A percentile compares a stretch with the other conserved stretches of the same genome.
Evolutionary conservation across 306 rosid species (phyloP).

Genomic region (Cajanus cajan): DNA sequence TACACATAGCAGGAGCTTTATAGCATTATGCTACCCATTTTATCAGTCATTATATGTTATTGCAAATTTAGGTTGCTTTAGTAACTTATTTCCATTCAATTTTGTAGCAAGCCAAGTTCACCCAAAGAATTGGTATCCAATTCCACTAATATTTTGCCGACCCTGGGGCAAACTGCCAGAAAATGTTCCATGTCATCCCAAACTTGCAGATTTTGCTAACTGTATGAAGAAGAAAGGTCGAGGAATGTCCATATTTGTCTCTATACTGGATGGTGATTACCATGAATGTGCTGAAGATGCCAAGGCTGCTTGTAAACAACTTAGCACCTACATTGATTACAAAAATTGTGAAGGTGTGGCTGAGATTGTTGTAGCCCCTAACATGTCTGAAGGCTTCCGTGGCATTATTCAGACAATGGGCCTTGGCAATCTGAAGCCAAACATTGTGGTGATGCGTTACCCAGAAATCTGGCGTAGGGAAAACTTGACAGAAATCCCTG

Average conservation of each 20-base stretch:
- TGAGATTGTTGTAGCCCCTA: constrained; percentile 96
- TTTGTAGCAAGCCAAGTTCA: constrained; percentile 93
- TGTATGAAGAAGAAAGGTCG: constrained; percentile 99
- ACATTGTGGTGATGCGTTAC: constrained; percentile 96
- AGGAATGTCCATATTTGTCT: constrained; percentile 95
- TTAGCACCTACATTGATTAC: constrained; percentile 85
- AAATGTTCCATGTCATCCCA: constrained; percentile 99
- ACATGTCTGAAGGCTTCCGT: constrained; percentile 89
- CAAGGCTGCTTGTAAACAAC: constrained; percentile 90
- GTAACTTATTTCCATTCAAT: constrained; percentile 17
- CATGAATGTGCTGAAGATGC: constrained; percentile 95
- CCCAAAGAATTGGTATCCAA: constrained; percentile 99
- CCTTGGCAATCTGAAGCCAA: constrained; percentile 97
- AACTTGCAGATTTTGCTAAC: constrained; percentile 97
- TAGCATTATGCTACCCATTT: neutral
- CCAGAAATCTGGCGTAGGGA: constrained; percentile 99
- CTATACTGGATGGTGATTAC: constrained; percentile 95
- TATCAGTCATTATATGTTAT: neutral
- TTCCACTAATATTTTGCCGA: constrained; percentile 92
- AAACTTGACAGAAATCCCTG: constrained; percentile 87
- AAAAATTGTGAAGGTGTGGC: constrained; percentile 99
- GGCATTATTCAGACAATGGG: constrained; percentile 99
- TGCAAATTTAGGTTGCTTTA: neutral
- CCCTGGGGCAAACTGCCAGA: constrained; percentile 99
- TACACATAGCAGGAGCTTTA: neutral